Evolutionary conservation across 163 green algal genomes (phyloP).

Genomic region (Prototheca cutis): DNA sequence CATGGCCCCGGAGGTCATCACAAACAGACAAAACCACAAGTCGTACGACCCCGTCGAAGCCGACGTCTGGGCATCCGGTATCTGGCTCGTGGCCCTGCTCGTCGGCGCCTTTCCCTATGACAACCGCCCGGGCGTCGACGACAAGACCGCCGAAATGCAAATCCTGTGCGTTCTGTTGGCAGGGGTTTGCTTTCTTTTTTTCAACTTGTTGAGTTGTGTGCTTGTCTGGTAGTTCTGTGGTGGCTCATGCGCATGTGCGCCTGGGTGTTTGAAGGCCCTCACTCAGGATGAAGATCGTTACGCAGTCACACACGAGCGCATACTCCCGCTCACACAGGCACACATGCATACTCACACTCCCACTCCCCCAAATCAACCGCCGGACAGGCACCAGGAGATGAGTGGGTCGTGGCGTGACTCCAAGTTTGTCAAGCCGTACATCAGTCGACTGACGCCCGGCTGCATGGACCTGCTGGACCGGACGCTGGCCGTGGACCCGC

Average conservation of each 20-base stretch:
- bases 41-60: constrained; percentile 15
- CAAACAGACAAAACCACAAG: constrained; percentile 4
- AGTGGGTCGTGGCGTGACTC: constrained; percentile 40
- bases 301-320: neutral
- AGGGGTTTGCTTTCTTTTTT: neutral
- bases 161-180: neutral
- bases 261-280: too few relatives aligned
- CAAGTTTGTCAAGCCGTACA: constrained; percentile 28
- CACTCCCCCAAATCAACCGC: too few relatives aligned
- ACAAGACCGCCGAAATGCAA: constrained; percentile 6
- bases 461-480: constrained; percentile 62
- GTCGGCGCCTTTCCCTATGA: constrained; percentile 81
- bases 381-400: constrained; percentile 38
- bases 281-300: too few relatives aligned
- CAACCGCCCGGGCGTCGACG: constrained; percentile 30
- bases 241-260: too few relatives aligned
- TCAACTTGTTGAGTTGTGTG: neutral
- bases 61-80: constrained; percentile 73
- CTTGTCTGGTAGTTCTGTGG: too few relatives aligned
- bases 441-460: constrained; percentile 35
- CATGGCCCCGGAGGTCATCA: constrained; percentile 66
- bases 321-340: neutral
- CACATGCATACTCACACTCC: too few relatives aligned
- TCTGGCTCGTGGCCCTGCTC: constrained; percentile 77
- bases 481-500: constrained; percentile 69